Conservation (phyloP, 169 alveolate genomes). For the Eimeria maxima region DNA sequence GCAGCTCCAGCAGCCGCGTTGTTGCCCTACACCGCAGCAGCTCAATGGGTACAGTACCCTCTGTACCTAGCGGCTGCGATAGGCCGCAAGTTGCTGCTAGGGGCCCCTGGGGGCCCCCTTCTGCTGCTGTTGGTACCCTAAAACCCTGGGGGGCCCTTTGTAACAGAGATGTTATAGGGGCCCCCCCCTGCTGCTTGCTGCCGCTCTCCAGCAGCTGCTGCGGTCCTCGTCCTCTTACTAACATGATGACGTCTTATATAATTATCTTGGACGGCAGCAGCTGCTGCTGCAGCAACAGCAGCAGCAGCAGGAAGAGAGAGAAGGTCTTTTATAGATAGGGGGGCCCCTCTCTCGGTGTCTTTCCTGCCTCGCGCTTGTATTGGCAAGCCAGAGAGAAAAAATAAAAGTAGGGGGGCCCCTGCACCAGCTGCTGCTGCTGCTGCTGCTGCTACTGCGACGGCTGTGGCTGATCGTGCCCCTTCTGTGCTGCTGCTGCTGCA, state of each 20-base stretch:
- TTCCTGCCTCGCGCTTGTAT: too few species aligned
- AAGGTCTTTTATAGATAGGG: too few species aligned
- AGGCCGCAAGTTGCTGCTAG: background rate
- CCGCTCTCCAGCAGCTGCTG: conserved; percentile 23
- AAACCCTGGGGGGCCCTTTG: conserved; percentile 13
- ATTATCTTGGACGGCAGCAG: too few species aligned
- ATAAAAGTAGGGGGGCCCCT: too few species aligned
- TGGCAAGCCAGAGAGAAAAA: too few species aligned
- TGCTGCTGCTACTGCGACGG: background rate
- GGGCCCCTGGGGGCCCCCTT: conserved; percentile 18
- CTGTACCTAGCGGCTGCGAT: background rate
- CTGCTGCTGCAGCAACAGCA: too few species aligned
- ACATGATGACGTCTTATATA: background rate
- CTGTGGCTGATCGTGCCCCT: background rate
- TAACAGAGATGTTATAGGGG: background rate
- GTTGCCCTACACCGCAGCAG: conserved; percentile 49
- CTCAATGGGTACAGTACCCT: background rate
- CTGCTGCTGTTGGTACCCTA: background rate
- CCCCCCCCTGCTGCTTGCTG: conserved; percentile 19
- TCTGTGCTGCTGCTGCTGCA: background rate
- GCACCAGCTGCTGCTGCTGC: background rate
- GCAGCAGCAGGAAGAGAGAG: too few species aligned
- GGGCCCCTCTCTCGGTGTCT: too few species aligned
- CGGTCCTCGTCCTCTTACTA: background rate
- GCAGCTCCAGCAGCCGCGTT: conserved; percentile 45